Evolutionary conservation across 768 basidiomycete genomes (phyloP).

Genomic region (Tulasnella sp.): DNA sequence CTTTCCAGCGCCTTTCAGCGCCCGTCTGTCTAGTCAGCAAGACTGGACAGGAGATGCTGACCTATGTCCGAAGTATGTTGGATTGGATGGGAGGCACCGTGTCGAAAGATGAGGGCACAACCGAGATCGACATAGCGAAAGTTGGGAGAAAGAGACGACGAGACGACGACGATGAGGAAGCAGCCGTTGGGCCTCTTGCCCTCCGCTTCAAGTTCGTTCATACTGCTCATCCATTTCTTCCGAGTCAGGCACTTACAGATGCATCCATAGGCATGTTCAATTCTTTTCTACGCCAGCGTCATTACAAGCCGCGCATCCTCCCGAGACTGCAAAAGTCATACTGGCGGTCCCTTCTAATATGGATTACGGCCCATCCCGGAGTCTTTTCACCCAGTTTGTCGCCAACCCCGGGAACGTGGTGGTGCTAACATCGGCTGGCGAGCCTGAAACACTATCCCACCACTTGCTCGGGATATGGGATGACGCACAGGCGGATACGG

Average conservation of each 20-base stretch:
- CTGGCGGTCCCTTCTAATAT: conserved; percentile 86
- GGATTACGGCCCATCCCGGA: conserved; percentile 82
- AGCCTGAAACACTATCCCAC: conserved; percentile 68
- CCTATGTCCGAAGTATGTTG: conserved; percentile 92
- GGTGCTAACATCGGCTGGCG: conserved; percentile 65
- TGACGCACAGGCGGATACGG: conserved; percentile 57
- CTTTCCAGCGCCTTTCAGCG: conserved; percentile 57
- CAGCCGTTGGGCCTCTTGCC: conserved; percentile 71
- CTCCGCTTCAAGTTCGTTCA: conserved; percentile 72
- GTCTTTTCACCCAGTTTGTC: conserved; percentile 78
- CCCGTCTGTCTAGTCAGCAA: conserved; percentile 91
- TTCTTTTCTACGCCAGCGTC: conserved; percentile 78
- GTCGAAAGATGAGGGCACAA: conserved; percentile 68
- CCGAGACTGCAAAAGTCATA: conserved; percentile 83
- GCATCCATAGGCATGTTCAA: conserved; percentile 59
- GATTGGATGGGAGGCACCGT: conserved; percentile 97
- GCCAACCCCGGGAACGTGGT: conserved; percentile 73
- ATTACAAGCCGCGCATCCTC: conserved; percentile 68
- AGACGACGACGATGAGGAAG: conserved; percentile 56
- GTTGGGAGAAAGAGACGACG: conserved; percentile 40
- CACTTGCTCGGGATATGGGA: conserved; percentile 83
- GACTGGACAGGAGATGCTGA: conserved; percentile 85
- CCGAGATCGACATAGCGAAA: conserved; percentile 47
- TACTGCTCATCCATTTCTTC: background rate
- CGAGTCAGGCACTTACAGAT: background rate